phyloP scores from a whole-genome alignment of 202 grass and related monocot genomes.

The Eragrostis tef region DNA sequence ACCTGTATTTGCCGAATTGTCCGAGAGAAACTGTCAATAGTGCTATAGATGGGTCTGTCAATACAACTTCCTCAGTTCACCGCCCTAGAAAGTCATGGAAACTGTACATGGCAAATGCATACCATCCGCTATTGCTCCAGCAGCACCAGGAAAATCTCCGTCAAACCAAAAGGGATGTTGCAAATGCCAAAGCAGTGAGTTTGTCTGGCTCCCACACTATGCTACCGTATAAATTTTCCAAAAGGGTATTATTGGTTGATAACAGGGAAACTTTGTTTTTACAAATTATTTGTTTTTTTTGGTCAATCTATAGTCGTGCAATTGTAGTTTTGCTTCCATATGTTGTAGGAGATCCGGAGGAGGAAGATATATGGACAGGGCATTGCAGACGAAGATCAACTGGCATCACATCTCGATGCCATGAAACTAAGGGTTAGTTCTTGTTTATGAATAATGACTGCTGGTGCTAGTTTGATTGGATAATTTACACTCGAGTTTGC shows the following conservation, averaged over 20 bases:
- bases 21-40: conserved; percentile 30
- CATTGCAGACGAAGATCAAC: conserved; percentile 51
- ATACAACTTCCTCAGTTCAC: conserved; percentile 34
- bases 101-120: conserved; percentile 73
- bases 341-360: conserved; percentile 66
- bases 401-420: conserved; percentile 49
- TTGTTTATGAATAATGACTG: conserved; percentile 19
- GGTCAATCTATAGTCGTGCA: conserved; percentile 22
- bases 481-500: conserved; percentile 49
- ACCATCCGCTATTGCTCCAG: conserved; percentile 75
- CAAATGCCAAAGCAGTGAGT: conserved; percentile 63
- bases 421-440: conserved; percentile 72
- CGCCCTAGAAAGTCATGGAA: conserved; percentile 58
- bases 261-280: neutral
- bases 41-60: conserved; percentile 37
- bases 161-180: conserved; percentile 60
- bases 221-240: neutral
- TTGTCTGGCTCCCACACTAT: conserved; percentile 34
- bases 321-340: conserved; percentile 33
- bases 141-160: conserved; percentile 60
- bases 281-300: neutral
- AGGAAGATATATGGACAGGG: conserved; percentile 73
- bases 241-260: conserved; percentile 26
- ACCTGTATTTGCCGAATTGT: conserved; percentile 66
- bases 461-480: conserved; percentile 30